phyloP scores from a whole-genome alignment of 768 basidiomycete genomes.

The Suillus ampliporus region DNA sequence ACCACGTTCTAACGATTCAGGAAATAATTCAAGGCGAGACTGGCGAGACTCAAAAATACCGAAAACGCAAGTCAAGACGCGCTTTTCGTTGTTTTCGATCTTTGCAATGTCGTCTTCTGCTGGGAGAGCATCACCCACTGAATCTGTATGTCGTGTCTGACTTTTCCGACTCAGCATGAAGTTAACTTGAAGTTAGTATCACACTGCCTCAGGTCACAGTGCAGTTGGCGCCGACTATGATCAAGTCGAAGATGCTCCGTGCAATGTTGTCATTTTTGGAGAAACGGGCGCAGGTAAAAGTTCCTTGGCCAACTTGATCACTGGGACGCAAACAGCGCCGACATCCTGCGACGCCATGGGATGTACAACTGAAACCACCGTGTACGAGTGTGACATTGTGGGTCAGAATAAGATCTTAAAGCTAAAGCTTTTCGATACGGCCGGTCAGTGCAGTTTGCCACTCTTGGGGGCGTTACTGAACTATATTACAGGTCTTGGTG shows the following conservation, averaged over 20 bases:
- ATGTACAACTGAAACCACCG: conserved; percentile 26
- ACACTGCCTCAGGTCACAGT: not conserved
- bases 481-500: not conserved
- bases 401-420: not conserved
- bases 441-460: not conserved
- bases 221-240: no score
- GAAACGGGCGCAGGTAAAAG: conserved; percentile 38
- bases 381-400: not conserved
- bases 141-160: not conserved
- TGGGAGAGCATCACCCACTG: not conserved
- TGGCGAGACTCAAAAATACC: not conserved
- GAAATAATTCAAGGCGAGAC: not conserved
- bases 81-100: not conserved
- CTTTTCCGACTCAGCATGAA: not conserved
- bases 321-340: conserved; percentile 26
- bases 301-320: conserved; percentile 36
- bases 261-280: conserved; percentile 35
- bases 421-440: not conserved
- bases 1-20: not conserved
- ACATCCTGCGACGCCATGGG: conserved; percentile 29
- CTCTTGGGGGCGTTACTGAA: not conserved
- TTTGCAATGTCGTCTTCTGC: not conserved
- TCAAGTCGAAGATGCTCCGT: not conserved
- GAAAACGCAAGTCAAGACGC: conserved; percentile 1
- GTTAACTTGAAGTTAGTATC: not conserved